These are phyloP conservation scores for Neodidymelliopsis sp. DNA, from an alignment of 2,329 filamentous ascomycete species.

Conservation along the genomic window DNA sequence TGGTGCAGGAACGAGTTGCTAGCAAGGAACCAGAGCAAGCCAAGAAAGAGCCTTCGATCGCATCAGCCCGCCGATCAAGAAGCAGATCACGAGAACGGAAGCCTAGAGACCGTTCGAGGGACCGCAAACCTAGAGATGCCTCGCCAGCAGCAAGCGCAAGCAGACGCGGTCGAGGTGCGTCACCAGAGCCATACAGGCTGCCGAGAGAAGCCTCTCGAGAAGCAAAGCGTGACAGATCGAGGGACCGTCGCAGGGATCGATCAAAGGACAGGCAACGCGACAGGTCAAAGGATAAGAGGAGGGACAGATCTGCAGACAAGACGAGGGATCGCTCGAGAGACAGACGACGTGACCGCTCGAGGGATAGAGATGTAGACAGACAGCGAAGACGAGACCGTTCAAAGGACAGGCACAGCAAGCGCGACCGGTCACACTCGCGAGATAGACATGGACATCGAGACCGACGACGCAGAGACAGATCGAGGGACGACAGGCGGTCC, in stretches of 20 bases:
- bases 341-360: conserved; percentile 19
- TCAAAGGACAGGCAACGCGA: conserved; percentile 30
- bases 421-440: conserved; percentile 16
- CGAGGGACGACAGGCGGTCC: conserved; percentile 27
- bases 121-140: conserved; percentile 23
- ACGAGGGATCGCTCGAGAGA: conserved; percentile 28
- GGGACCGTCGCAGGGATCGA: conserved; percentile 18
- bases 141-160: conserved; percentile 18
- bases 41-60: conserved; percentile 18
- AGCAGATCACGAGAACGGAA: conserved; percentile 25
- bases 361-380: neutral
- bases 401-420: conserved; percentile 17
- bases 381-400: conserved; percentile 20
- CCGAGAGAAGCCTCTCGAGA: conserved; percentile 28
- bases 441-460: conserved; percentile 33
- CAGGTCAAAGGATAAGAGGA: conserved; percentile 23
- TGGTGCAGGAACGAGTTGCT: conserved; percentile 18
- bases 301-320: conserved; percentile 22
- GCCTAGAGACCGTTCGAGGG: conserved; percentile 20
- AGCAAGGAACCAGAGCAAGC: conserved; percentile 20
- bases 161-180: conserved; percentile 24
- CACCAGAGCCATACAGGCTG: conserved; percentile 41
- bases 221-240: conserved; percentile 20
- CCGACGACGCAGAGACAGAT: conserved; percentile 23
- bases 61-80: conserved; percentile 21